These are phyloP conservation scores for Plasmopara muralis DNA, from an alignment of 352 stramenopile species.

Conservation along the genomic window DNA sequence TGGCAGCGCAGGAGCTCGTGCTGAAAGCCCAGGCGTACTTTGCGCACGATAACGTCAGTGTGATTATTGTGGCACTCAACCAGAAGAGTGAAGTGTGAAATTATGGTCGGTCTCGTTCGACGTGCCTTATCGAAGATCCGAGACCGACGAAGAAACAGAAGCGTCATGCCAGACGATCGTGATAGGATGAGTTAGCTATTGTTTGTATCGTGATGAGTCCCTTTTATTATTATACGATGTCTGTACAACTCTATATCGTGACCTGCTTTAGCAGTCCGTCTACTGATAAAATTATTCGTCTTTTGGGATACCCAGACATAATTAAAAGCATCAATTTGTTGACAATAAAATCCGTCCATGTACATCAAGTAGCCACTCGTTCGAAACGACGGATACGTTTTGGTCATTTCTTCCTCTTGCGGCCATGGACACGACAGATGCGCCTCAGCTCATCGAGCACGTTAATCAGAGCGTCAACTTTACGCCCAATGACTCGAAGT, in stretches of 20 bases:
- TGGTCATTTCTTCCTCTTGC: slow-evolving; percentile 8
- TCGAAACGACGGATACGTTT: slow-evolving; percentile 12
- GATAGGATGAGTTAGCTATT: not conserved
- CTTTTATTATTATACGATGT: too few species aligned
- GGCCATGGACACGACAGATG: slow-evolving; percentile 92
- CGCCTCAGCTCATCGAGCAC: slow-evolving; percentile 97
- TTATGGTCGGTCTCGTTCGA: slow-evolving; percentile 14
- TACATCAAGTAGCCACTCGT: too few species aligned
- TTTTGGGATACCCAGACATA: too few species aligned
- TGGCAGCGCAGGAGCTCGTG: slow-evolving; percentile 82
- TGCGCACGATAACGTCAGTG: slow-evolving; percentile 88
- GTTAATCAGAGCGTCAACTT: slow-evolving; percentile 88
- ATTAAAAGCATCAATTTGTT: too few species aligned
- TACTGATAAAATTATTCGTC: too few species aligned
- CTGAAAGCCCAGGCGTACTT: slow-evolving; percentile 86
- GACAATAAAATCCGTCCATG: too few species aligned
- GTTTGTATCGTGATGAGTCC: not conserved
- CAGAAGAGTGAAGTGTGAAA: slow-evolving; percentile 42
- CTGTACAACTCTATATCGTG: too few species aligned
- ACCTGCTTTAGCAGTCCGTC: too few species aligned
- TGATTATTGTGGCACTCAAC: slow-evolving; percentile 83
- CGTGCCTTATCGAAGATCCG: slow-evolving; percentile 4
- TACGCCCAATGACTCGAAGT: slow-evolving; percentile 93
- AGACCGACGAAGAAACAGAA: slow-evolving; percentile 26
- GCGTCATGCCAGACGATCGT: not conserved